Conservation (phyloP, 352 stramenopile species). For the Peronospora belbahrii region DNA sequence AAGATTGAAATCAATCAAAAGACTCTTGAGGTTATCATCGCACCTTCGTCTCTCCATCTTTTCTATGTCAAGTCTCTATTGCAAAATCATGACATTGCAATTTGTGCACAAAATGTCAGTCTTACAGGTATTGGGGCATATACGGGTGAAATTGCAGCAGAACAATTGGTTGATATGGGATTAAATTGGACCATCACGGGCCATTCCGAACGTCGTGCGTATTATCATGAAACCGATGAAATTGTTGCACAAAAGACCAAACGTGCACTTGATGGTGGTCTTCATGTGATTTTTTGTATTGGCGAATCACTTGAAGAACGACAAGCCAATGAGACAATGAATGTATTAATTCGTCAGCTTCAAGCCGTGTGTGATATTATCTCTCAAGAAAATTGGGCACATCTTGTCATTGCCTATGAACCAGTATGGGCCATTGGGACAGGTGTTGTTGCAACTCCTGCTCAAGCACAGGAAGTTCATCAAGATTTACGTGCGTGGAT, state of each 20-base stretch:
- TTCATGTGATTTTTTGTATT: constrained; percentile 93
- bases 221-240: constrained; percentile 83
- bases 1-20: constrained; percentile 53
- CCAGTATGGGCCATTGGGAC: constrained; percentile 95
- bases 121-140: constrained; percentile 85
- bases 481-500: constrained; percentile 73
- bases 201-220: constrained; percentile 83
- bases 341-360: constrained; percentile 90
- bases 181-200: constrained; percentile 65
- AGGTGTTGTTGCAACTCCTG: constrained; percentile 87
- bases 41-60: constrained; percentile 58
- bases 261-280: constrained; percentile 66
- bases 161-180: constrained; percentile 79
- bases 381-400: constrained; percentile 49
- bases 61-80: constrained; percentile 36
- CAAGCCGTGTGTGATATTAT: constrained; percentile 85
- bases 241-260: constrained; percentile 89
- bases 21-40: constrained; percentile 68
- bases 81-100: constrained; percentile 58
- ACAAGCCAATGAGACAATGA: constrained; percentile 76
- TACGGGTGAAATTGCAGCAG: constrained; percentile 87
- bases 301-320: constrained; percentile 88
- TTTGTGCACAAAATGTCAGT: constrained; percentile 80
- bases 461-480: constrained; percentile 88
- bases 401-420: constrained; percentile 91